Percentiles rank a stretch among this genome's conserved stretches.
Evolutionary conservation across 805 yeast genomes (phyloP).

Genomic region (Spathaspora hagerdaliae): DNA sequence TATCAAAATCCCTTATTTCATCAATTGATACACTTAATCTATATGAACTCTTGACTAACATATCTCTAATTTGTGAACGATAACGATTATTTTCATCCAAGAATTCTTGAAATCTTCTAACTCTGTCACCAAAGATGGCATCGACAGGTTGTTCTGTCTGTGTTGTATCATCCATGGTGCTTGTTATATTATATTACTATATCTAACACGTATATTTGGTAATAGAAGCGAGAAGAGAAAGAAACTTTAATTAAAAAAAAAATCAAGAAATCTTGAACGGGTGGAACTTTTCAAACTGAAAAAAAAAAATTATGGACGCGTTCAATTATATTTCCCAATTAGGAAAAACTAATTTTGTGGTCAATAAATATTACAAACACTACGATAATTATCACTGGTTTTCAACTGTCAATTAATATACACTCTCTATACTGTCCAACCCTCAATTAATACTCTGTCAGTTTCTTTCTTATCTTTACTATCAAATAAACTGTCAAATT

Average conservation of each 20-base stretch:
- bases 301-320: constrained; percentile 16
- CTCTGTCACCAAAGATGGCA: constrained; percentile 71
- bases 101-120: constrained; percentile 84
- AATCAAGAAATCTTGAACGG: not conserved
- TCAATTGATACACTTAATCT: constrained; percentile 78
- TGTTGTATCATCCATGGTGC: constrained; percentile 7
- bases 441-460: constrained; percentile 18
- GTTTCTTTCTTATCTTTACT: constrained; percentile 8
- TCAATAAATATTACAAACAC: not conserved
- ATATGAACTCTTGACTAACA: constrained; percentile 63
- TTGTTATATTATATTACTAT: no score
- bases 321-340: constrained; percentile 21
- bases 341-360: constrained; percentile 14
- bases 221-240: no score
- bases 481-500: constrained; percentile 36
- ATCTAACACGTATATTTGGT: no score
- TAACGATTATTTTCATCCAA: constrained; percentile 57
- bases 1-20: constrained; percentile 81
- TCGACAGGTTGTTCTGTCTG: constrained; percentile 33
- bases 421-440: constrained; percentile 22
- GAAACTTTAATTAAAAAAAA: no score
- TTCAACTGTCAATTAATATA: no score
- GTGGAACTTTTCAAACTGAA: not conserved
- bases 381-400: no score
- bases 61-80: constrained; percentile 62